A percentile compares a stretch with the other conserved stretches of the same genome.
Evolutionary conservation across 2,329 filamentous ascomycete genomes (phyloP).

Genomic region (Talaromyces sp.): DNA sequence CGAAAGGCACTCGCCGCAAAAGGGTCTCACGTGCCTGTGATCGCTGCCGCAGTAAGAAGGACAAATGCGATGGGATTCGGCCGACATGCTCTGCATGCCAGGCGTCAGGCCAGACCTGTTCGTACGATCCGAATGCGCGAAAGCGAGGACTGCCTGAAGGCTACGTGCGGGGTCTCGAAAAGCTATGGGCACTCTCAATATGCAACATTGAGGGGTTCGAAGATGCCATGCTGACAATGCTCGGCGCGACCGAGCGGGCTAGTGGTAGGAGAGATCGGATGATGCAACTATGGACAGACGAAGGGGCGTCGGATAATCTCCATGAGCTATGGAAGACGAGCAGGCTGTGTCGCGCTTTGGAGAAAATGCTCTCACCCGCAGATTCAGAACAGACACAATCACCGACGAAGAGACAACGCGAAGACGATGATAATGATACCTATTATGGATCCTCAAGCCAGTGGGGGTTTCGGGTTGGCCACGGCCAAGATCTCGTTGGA

Average conservation of each 20-base stretch:
- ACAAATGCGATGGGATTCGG: constrained; percentile 42
- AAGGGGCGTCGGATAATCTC: constrained; percentile 36
- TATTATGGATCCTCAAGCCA: constrained; percentile 14
- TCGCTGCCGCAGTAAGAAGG: constrained; percentile 43
- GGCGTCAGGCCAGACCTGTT: constrained; percentile 36
- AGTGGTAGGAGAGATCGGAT: constrained; percentile 27
- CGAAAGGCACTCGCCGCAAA: constrained; percentile 37
- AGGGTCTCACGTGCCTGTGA: constrained; percentile 44
- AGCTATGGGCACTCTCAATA: constrained; percentile 41
- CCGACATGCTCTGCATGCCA: constrained; percentile 41
- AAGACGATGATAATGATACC: constrained; percentile 21
- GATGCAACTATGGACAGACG: constrained; percentile 37
- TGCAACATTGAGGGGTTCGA: constrained; percentile 43
- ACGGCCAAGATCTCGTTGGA: constrained; percentile 23
- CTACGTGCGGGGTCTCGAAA: constrained; percentile 44
- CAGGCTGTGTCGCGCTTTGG: constrained; percentile 33
- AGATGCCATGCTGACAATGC: constrained; percentile 34
- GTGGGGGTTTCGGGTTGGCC: constrained; percentile 30
- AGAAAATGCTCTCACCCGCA: constrained; percentile 36
- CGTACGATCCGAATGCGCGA: constrained; percentile 41
- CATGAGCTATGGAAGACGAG: constrained; percentile 44
- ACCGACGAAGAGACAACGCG: constrained; percentile 31
- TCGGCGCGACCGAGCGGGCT: constrained; percentile 32
- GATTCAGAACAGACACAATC: constrained; percentile 19
- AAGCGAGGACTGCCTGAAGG: constrained; percentile 44